A percentile compares a stretch with the other conserved stretches of the same genome.
phyloP scores from a whole-genome alignment of 2,329 filamentous ascomycete genomes.

The Periglandula ipomoeae region DNA sequence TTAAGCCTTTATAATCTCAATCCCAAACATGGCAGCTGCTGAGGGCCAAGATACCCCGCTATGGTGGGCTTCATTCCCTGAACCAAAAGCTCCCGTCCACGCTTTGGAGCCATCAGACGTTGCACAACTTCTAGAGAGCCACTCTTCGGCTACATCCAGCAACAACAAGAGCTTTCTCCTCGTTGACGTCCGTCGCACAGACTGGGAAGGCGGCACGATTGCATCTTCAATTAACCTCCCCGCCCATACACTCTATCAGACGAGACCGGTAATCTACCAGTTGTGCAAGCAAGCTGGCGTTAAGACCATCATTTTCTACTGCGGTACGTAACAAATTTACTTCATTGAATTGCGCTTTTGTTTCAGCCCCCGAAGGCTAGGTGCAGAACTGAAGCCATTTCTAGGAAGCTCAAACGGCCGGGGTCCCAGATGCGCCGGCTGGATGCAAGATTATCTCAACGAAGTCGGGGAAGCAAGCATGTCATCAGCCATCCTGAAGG shows the following conservation, averaged over 20 bases:
- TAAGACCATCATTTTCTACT: slow-evolving; percentile 44
- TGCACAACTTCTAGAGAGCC: slow-evolving; percentile 29
- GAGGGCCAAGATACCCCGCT: slow-evolving; percentile 12
- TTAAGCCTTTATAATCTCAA: not conserved
- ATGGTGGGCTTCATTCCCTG: slow-evolving; percentile 35
- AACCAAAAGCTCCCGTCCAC: slow-evolving; percentile 28
- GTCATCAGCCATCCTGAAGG: slow-evolving; percentile 37
- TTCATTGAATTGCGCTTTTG: not conserved
- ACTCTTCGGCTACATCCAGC: slow-evolving; percentile 19
- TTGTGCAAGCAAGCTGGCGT: slow-evolving; percentile 41
- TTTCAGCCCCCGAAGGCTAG: not conserved
- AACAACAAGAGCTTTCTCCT: slow-evolving; percentile 31
- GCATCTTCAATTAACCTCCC: slow-evolving; percentile 48
- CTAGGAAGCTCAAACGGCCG: slow-evolving; percentile 41
- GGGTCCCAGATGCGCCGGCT: slow-evolving; percentile 42
- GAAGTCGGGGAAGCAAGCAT: slow-evolving; percentile 34
- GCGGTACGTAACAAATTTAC: slow-evolving; percentile 29
- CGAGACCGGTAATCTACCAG: slow-evolving; percentile 36
- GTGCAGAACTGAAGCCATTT: not conserved
- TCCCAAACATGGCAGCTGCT: not conserved
- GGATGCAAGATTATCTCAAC: slow-evolving; percentile 47
- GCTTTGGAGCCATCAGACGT: slow-evolving; percentile 31
- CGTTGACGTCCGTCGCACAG: slow-evolving; percentile 43
- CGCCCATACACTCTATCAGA: slow-evolving; percentile 44
- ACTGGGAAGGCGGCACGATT: slow-evolving; percentile 52